These are phyloP conservation scores for Erodium trifolium DNA, from an alignment of 441 rosid genomes.

Conservation along the genomic window DNA sequence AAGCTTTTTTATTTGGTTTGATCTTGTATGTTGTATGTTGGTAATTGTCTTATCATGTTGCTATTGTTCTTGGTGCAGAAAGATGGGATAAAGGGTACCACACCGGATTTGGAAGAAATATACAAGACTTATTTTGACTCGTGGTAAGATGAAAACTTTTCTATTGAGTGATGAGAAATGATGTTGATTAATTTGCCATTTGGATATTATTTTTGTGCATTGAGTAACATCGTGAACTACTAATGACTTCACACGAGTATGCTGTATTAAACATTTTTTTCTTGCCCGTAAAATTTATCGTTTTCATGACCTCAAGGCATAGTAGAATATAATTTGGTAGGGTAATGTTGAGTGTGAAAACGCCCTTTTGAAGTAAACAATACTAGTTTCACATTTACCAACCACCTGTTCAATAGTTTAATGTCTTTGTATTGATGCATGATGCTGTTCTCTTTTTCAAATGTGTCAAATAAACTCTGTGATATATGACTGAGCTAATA, in stretches of 20 bases:
- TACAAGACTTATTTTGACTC: slow-evolving; percentile 42
- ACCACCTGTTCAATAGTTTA: not conserved
- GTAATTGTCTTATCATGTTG: slow-evolving; percentile 4
- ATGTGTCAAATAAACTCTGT: not conserved
- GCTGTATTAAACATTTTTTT: not conserved
- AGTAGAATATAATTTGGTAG: not conserved
- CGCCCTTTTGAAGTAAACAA: not conserved
- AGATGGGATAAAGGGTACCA: slow-evolving; percentile 28
- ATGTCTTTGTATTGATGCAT: not conserved
- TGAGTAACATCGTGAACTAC: not conserved
- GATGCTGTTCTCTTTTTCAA: not conserved
- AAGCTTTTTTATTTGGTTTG: not conserved
- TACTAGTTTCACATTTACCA: not conserved
- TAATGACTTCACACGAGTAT: not conserved
- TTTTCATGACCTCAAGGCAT: not conserved
- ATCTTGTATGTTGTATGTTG: not conserved
- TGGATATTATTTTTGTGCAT: not conserved
- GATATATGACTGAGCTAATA: not conserved
- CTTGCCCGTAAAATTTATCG: not conserved
- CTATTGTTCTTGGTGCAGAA: slow-evolving; percentile 33
- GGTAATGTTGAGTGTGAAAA: not conserved
- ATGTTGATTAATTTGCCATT: too few species aligned
- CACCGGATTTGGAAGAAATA: slow-evolving; percentile 52
- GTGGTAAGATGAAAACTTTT: slow-evolving; percentile 27
- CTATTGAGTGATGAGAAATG: not conserved